Evolutionary conservation across 129 eudicot species (phyloP), one percentile per base, ranked within the genome.

Genomic region (Apium graveolens): DNA sequence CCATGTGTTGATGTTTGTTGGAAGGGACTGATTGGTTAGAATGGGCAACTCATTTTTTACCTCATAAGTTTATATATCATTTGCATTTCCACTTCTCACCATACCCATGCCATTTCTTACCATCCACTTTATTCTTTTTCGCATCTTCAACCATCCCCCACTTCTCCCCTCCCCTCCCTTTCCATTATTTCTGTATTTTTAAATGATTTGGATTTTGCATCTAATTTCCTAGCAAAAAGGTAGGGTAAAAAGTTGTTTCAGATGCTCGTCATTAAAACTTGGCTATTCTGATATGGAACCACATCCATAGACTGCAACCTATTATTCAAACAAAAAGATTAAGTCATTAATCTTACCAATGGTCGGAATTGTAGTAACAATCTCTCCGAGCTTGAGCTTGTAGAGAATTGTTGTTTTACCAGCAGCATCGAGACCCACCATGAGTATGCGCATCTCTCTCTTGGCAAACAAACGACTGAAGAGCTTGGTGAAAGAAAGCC

Each of bases 401-500:
- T 87, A 87, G 73, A 87, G 79, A 38, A 87, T 87, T 24, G 88
- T 87, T 17, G 91, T 87, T 82, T 87, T 87, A 87, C 91, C 87
- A 72, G 88, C 91, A 16, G 88, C 91, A 80, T 87, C 88, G 44
- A 87, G 91, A 87, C 91, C 93, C 20, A 89, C 91, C 93, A 89
- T 89, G 29, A 89, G 65, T 79, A 89, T 89, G 38, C 86, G 87
- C 91, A 89, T 85, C 82, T 87, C 87, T 82, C 76, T 87, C 85
- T 87, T 87, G 43, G 88, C 86, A 76, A 87, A 87, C 49, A 87
- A 78, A 32, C 88, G 86, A 39, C 86, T 85, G 62, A 87, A 87
- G 10, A 87, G 85, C 87, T 89, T 89, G 70, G 86, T 79, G 77
- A 89, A 89, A 41, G 93, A 85, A 74, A 89, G 76, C 80, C 93